Conservation (phyloP, 495 filamentous ascomycete species). For the Penicillium subrubescens region DNA sequence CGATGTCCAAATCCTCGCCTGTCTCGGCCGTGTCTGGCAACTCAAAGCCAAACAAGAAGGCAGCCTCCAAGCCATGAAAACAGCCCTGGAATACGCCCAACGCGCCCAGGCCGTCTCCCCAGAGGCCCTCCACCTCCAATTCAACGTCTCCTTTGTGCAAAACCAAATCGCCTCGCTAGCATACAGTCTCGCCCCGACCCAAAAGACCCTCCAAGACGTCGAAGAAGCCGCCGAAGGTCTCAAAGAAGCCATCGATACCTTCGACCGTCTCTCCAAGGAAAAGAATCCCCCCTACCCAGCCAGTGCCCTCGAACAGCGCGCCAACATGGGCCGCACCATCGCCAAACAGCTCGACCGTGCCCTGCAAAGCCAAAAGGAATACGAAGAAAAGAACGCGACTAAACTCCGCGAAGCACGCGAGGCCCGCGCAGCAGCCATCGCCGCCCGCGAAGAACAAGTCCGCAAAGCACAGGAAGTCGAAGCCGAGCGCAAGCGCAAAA, state of each 20-base stretch:
- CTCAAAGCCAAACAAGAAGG: slow-evolving; percentile 81
- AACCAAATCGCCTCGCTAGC: slow-evolving; percentile 85
- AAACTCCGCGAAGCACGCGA: slow-evolving; percentile 76
- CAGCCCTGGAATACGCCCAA: slow-evolving; percentile 81
- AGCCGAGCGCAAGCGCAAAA: slow-evolving; percentile 69
- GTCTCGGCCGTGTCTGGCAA: slow-evolving; percentile 92
- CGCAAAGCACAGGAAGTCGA: slow-evolving; percentile 65
- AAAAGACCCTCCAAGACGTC: slow-evolving; percentile 77
- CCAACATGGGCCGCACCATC: slow-evolving; percentile 95
- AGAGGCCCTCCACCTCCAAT: slow-evolving; percentile 86
- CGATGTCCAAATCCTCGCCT: slow-evolving; percentile 82
- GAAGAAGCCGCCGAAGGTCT: slow-evolving; percentile 78
- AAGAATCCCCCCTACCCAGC: slow-evolving; percentile 90
- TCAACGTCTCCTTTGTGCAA: slow-evolving; percentile 97
- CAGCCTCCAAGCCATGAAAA: slow-evolving; percentile 77
- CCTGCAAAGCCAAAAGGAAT: slow-evolving; percentile 80
- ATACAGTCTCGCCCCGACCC: slow-evolving; percentile 70
- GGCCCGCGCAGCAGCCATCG: slow-evolving; percentile 74
- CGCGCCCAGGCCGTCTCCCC: slow-evolving; percentile 79
- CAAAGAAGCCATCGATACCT: slow-evolving; percentile 82
- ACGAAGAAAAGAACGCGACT: slow-evolving; percentile 88
- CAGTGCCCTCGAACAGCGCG: slow-evolving; percentile 86
- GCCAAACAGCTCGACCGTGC: slow-evolving; percentile 85
- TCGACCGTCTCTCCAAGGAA: slow-evolving; percentile 76
- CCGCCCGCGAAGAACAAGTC: slow-evolving; percentile 70